Evolutionary conservation across 495 filamentous ascomycete genomes (phyloP), one percentile per base, ranked within the genome.

Genomic region (Chaetomidium leptoderma): DNA sequence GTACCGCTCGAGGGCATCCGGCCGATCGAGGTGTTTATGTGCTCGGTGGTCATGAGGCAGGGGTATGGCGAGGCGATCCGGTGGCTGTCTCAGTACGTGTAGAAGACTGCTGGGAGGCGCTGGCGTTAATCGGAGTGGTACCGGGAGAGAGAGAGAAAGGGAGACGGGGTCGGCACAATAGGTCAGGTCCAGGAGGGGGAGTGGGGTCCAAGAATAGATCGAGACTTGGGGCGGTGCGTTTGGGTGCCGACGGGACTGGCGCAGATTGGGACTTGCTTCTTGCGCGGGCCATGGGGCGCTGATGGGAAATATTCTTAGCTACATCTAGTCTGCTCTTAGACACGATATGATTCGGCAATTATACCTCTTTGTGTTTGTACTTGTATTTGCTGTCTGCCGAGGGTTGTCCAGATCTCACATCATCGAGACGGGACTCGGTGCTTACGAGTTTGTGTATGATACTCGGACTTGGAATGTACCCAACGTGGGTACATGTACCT

Each of bases 11-110:
- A 98, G 78, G 89, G 89, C 26, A 95, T 96, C 73, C 81, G 93
- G 58, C 91, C 93, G 13, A 93, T 97, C 69, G 93, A 98, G 82
- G 87, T 97, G 49, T 97, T 97, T 76, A 96, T 97, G 92, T 97
- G 92, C 82, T 92, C 88, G 66, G 91, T 97, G 67, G 91, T 96
- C 54, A 96, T 96, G 93, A 82, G 92, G 71, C 92, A 97, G 76
- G 92, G 86, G 45, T 91, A 91, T 67, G 87, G 88, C 50, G 87
- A 91, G 67, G 87, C 78, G 30, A 87, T 91, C 65, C 79, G 86
- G 69, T 91, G 87, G 87, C 75, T 89, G 70, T 88, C 85, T 54
- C 86, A 89, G 71, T 89, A 89, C 60, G 86, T 89, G 64, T 89
- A 83, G 70, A 68, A 36, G 27, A 29, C 11, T 43, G 45, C 36